Evolutionary conservation across 768 basidiomycete species (phyloP), one percentile per base, ranked within the genome.

Genomic region (Rhodocollybia butyracea): DNA sequence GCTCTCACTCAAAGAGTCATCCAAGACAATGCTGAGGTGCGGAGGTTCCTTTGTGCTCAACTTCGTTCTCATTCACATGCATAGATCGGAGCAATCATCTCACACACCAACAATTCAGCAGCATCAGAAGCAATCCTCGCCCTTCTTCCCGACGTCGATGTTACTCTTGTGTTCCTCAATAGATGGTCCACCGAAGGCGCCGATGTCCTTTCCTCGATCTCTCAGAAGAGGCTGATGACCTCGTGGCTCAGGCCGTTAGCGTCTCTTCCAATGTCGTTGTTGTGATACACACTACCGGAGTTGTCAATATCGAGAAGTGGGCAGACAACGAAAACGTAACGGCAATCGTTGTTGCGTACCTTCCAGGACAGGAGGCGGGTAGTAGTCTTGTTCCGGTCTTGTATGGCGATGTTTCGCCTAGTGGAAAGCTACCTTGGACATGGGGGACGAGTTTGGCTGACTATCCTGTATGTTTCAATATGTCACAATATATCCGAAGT

Each of bases 341-440:
- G 5, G 62, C 51, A 13, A 51, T 61, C 19, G 47, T 73, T 19
- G 68, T 67, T 64, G 77, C 78, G 12, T 70, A 71, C 34, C 53
- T 78, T 17, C 71, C 69, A 17, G 80, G 79, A 19, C 76, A 79
- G 61, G 81, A 83, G 65, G 66, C 73, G 1, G 82, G 82, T 2
- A 81, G 80, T 66, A 59, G 74, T 21, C 63, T 83, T 41, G 71
- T 74, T 13, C 81, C 83, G 50, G 72, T 83, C 31, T 66, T 83
- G 8, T 83, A 73, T 52, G 82, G 82, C 13, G 68, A 63, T 27
- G 73, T 74, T 56, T 82, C 78, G 65, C 81, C 81, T 2, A 74
- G 73, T n/a, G 82, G 73, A 2, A 64, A 76, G 26, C 66, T 83
- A 11, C 79, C 81, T 6, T 83, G 78, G 64, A 82, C 82, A 4